Evolutionary conservation across 768 basidiomycete genomes (phyloP).

Genomic region (Roridomyces roridus): DNA sequence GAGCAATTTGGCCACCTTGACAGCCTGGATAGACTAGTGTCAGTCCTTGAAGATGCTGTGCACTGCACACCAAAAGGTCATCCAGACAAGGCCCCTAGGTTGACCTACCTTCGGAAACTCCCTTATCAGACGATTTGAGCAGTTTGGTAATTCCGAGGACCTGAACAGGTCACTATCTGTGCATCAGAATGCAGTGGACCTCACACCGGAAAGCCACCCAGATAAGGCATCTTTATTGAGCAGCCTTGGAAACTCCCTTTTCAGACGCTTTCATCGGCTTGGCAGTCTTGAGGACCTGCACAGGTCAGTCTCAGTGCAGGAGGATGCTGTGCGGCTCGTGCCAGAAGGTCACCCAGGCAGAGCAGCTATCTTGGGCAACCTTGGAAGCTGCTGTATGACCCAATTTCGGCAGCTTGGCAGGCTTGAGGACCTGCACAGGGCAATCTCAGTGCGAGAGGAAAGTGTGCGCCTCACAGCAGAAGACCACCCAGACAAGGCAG

Average conservation of each 20-base stretch:
- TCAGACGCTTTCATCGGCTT: constrained; percentile 6
- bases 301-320: no score
- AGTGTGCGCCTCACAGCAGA: constrained; percentile 8
- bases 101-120: constrained; percentile 10
- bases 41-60: no score
- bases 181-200: background rate
- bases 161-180: constrained; percentile 6
- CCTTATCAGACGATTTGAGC: constrained; percentile 7
- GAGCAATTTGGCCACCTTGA: constrained; percentile 9
- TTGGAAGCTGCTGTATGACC: no score
- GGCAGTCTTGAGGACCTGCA: constrained; percentile 13
- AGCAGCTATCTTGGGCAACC: no score
- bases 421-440: background rate
- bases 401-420: background rate
- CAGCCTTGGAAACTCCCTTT: constrained; percentile 5
- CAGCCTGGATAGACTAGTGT: no score
- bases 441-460: background rate
- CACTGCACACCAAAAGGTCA: background rate
- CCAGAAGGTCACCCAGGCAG: no score
- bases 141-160: constrained; percentile 5
- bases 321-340: no score
- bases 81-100: background rate
- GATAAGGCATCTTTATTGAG: background rate
- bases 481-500: constrained; percentile 16
- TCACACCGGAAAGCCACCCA: constrained; percentile 11